These are phyloP conservation scores for Groenewaldozyma salmanticensis DNA, from an alignment of 805 yeast genomes.

Conservation along the genomic window DNA sequence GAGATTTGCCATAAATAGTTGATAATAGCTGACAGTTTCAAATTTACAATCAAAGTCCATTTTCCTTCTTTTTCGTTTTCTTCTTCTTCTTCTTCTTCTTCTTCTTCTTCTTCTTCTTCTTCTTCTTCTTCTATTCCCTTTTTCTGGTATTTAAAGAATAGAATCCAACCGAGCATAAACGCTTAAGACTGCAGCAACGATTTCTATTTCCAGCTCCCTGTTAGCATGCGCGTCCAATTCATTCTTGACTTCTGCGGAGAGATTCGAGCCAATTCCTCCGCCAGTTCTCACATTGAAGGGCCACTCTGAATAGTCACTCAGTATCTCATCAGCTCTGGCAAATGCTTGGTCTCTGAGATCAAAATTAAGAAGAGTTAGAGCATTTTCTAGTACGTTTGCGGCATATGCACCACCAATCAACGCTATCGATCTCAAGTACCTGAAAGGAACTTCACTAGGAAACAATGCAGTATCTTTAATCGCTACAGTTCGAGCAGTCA, in stretches of 20 bases:
- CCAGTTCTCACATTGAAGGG: conserved; percentile 58
- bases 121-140: neutral
- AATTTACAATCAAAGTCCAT: too few species aligned
- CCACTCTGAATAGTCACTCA: conserved; percentile 70
- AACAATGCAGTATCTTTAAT: conserved; percentile 50
- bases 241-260: conserved; percentile 38
- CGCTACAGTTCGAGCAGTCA: conserved; percentile 63
- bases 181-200: conserved; percentile 83
- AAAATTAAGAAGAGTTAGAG: conserved; percentile 57
- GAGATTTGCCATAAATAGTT: too few species aligned
- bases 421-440: conserved; percentile 66
- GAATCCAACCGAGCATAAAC: conserved; percentile 92
- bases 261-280: conserved; percentile 55
- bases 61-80: too few species aligned
- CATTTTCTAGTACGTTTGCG: conserved; percentile 92
- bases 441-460: conserved; percentile 57
- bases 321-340: conserved; percentile 85
- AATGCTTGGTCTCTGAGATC: conserved; percentile 89
- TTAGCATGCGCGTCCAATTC: conserved; percentile 44
- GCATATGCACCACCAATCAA: conserved; percentile 87
- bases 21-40: too few species aligned
- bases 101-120: too few species aligned
- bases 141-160: conserved; percentile 40
- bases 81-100: too few species aligned
- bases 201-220: conserved; percentile 66